These are phyloP conservation scores for Hypholoma fasciculare DNA, from an alignment of 768 basidiomycete genomes.

Conservation along the genomic window DNA sequence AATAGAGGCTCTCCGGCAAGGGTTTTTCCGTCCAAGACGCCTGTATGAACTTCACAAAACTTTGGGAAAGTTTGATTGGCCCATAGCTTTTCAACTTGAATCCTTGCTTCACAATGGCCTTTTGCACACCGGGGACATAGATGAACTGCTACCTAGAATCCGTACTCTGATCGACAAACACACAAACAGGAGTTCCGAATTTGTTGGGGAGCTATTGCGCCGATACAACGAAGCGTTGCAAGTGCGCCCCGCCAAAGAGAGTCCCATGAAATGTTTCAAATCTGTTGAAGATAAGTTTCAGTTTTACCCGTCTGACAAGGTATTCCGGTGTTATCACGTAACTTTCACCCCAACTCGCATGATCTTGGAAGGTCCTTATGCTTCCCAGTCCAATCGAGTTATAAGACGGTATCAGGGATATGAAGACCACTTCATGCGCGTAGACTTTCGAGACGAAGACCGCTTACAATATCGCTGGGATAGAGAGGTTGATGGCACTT, in stretches of 20 bases:
- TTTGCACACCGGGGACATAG: conserved; percentile 61
- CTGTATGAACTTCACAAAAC: conserved; percentile 46
- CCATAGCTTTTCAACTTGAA: conserved; percentile 77
- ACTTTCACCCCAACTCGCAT: conserved; percentile 77
- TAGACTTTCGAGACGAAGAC: conserved; percentile 86
- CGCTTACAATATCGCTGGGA: conserved; percentile 72
- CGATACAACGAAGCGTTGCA: conserved; percentile 52
- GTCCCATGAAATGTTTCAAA: conserved; percentile 45
- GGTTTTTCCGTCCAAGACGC: conserved; percentile 50
- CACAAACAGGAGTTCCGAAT: conserved; percentile 20
- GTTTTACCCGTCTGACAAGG: conserved; percentile 27
- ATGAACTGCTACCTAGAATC: conserved; percentile 43
- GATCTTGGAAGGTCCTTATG: conserved; percentile 74
- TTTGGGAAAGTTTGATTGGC: conserved; percentile 55
- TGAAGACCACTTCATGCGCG: conserved; percentile 74
- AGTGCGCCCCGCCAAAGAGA: conserved; percentile 36
- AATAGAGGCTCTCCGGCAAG: conserved; percentile 49
- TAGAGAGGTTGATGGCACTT: conserved; percentile 57
- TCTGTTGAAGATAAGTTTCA: conserved; percentile 31
- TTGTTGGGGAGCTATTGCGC: conserved; percentile 52
- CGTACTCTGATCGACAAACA: conserved; percentile 36
- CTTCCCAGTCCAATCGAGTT: conserved; percentile 77
- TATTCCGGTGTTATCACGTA: conserved; percentile 71
- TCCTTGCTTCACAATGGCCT: conserved; percentile 62
- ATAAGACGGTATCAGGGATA: conserved; percentile 65